Evolutionary conservation across 2,329 filamentous ascomycete species (phyloP).

Genomic region (Colletotrichum sidae): DNA sequence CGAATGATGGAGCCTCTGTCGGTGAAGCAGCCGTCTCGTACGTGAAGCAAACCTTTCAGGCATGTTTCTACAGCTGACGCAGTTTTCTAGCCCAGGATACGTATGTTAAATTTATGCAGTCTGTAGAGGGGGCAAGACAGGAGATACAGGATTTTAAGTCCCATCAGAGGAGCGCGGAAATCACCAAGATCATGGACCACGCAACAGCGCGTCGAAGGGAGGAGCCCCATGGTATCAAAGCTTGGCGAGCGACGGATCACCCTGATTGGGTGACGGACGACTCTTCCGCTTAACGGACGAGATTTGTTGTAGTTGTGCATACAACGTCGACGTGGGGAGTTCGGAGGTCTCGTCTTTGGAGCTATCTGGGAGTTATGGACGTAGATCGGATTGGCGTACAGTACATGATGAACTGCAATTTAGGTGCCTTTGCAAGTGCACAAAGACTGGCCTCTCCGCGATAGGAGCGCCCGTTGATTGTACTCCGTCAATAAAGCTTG

Average conservation of each 20-base stretch:
- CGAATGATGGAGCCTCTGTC: conserved; percentile 64
- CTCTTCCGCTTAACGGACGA: not conserved
- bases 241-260: conserved; percentile 69
- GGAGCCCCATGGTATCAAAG: conserved; percentile 67
- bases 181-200: conserved; percentile 62
- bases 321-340: conserved; percentile 11
- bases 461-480: too few relatives aligned
- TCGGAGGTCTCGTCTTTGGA: not conserved
- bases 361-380: too few relatives aligned
- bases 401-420: too few relatives aligned
- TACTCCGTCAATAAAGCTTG: too few relatives aligned
- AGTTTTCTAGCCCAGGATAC: conserved; percentile 60
- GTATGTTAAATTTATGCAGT: conserved; percentile 59
- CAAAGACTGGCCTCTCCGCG: too few relatives aligned
- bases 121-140: conserved; percentile 58
- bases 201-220: conserved; percentile 64
- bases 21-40: conserved; percentile 63
- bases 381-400: too few relatives aligned
- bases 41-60: conserved; percentile 42
- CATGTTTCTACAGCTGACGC: conserved; percentile 7
- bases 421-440: too few relatives aligned
- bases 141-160: conserved; percentile 65
- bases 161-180: conserved; percentile 59
- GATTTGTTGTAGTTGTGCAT: too few relatives aligned
- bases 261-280: conserved; percentile 61